Evolutionary conservation across 495 filamentous ascomycete genomes (phyloP), one percentile per base, ranked within the genome.

Genomic region (Tuber umbilicatum): DNA sequence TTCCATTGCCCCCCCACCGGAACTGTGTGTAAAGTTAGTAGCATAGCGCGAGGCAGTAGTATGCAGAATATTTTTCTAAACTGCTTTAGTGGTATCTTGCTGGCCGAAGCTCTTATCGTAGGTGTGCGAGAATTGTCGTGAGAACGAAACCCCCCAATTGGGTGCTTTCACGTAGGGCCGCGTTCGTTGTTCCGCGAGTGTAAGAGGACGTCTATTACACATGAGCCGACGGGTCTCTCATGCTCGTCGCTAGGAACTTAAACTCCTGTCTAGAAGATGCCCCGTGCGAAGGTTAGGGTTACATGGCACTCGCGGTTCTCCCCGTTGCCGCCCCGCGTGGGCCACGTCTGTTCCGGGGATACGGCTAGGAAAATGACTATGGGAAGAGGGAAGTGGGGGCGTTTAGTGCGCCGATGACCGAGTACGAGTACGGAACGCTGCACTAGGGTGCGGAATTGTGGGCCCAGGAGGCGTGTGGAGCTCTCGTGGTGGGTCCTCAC

Each of bases 151-250:
- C 84, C 21, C 75, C 71, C 6, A n/a, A n/a, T n/a, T 0, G 83
- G 84, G 64, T 85, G 85, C 43, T 84, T 82, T 73, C 83, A 80
- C 10, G 82, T 76, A 39, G 82, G 81, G 38, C 83, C 80, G n/a
- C 76, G 71, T 9, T 82, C 73, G 2, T 72, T 74, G 1, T 80
- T 73, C 31, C 67, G 45, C n/a, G 80, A 55, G n/a, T 75, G 80
- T 14, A 79, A 70, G 23, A 79, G 71, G 23, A 73, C 73, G 1
- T 76, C 76, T 75, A 75, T 82, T 6, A 75, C 69, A 67, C 84
- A 78, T 2, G 77, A 76, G 6, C 81, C 72, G 5, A 84, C 74
- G 64, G 79, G 78, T 0, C 77, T 76, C 37, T 83, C 79, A 12
- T 73, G 70, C 31, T 83, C 82, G 35, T 74, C 76, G 21, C 84